Percentiles rank a stretch among this genome's conserved stretches.
phyloP scores from a whole-genome alignment of 2,329 filamentous ascomycete genomes.

The Penicillium sp. region DNA sequence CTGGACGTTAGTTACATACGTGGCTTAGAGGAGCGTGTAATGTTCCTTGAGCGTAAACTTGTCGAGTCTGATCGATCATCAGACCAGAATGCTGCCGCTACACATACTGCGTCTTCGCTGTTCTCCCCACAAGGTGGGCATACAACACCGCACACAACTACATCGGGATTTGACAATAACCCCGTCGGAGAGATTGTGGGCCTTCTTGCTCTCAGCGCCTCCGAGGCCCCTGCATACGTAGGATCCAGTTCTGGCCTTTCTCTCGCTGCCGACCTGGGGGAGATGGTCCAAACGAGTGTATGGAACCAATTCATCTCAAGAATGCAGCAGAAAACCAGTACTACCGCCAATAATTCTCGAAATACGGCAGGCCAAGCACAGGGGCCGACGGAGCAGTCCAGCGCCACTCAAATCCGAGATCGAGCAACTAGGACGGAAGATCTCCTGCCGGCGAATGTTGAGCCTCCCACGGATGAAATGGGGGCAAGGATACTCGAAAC shows the following conservation, averaged over 20 bases:
- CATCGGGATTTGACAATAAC: constrained; percentile 27
- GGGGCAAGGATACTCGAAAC: constrained; percentile 39
- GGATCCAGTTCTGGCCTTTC: constrained; percentile 45
- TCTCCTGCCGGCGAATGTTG: constrained; percentile 37
- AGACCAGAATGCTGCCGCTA: constrained; percentile 10
- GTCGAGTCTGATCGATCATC: constrained; percentile 12
- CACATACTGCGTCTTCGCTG: constrained; percentile 15
- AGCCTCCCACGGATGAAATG: constrained; percentile 42
- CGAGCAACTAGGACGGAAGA: constrained; percentile 26
- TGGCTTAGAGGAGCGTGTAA: constrained; percentile 37
- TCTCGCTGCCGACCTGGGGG: constrained; percentile 43
- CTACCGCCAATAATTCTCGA: constrained; percentile 15
- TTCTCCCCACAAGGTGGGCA: constrained; percentile 19
- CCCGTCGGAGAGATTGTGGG: constrained; percentile 42
- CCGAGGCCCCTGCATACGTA: constrained; percentile 44
- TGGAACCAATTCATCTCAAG: constrained; percentile 44
- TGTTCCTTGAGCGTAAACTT: constrained; percentile 35
- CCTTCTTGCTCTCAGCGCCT: constrained; percentile 40
- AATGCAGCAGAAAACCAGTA: constrained; percentile 14
- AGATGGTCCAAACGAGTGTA: constrained; percentile 48
- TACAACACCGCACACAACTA: constrained; percentile 13
- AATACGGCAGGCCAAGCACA: neutral
- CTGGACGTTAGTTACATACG: constrained; percentile 32
- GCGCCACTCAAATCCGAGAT: constrained; percentile 18
- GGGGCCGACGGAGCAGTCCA: constrained; percentile 14